These are phyloP conservation scores for Yamadazyma phyllophila DNA, from an alignment of 805 yeast genomes.

Conservation along the genomic window DNA sequence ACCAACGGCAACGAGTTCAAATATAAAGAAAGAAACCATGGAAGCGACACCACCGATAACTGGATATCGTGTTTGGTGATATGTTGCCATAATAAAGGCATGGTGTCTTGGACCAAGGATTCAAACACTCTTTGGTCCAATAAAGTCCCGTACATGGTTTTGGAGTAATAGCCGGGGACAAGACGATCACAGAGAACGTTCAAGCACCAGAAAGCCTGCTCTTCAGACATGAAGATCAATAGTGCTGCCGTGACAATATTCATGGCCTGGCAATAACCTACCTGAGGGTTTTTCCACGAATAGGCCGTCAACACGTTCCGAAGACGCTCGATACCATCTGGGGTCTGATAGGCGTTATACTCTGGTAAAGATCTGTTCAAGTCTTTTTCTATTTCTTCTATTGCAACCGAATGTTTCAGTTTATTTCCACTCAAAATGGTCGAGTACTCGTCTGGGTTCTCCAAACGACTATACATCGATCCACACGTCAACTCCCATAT, in stretches of 20 bases:
- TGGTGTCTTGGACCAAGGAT: constrained; percentile 78
- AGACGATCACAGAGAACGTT: constrained; percentile 75
- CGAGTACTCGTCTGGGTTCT: constrained; percentile 58
- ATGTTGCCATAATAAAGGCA: constrained; percentile 88
- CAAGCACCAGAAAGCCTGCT: constrained; percentile 95
- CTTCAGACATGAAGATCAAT: constrained; percentile 86
- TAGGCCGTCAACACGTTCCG: constrained; percentile 90
- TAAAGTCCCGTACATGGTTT: constrained; percentile 95
- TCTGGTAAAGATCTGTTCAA: constrained; percentile 93
- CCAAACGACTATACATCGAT: constrained; percentile 70
- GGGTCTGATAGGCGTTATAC: constrained; percentile 86
- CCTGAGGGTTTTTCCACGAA: constrained; percentile 95
- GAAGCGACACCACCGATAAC: constrained; percentile 85
- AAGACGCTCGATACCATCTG: constrained; percentile 80
- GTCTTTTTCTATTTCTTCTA: constrained; percentile 96
- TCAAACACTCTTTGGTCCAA: constrained; percentile 94
- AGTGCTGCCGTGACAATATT: constrained; percentile 84
- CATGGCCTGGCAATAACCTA: constrained; percentile 99
- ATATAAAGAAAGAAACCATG: constrained; percentile 93
- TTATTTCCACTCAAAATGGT: constrained; percentile 57
- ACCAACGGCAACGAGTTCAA: constrained; percentile 92
- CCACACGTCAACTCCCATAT: constrained; percentile 94
- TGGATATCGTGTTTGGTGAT: constrained; percentile 79
- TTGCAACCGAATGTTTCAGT: constrained; percentile 72
- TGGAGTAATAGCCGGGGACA: constrained; percentile 94